A percentile compares a stretch with the other conserved stretches of the same genome.
phyloP scores from a whole-genome alignment of 2,329 filamentous ascomycete species.

The Aureobasidium sp. region DNA sequence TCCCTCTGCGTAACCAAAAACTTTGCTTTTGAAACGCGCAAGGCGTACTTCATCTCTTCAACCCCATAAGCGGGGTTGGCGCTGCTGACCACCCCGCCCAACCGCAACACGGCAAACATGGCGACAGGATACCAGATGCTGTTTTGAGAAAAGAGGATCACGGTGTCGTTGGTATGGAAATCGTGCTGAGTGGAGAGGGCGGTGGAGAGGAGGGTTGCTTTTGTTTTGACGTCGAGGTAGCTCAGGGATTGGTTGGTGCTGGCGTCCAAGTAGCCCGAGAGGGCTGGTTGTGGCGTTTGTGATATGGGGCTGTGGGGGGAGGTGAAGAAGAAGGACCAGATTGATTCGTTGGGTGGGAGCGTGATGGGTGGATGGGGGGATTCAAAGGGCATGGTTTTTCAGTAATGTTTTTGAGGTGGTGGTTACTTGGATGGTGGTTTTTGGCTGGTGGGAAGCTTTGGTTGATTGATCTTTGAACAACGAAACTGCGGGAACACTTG shows the following conservation, averaged over 20 bases:
- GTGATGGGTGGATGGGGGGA: conserved; percentile 35
- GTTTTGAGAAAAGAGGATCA: conserved; percentile 57
- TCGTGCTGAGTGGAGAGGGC: conserved; percentile 51
- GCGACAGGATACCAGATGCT: conserved; percentile 60
- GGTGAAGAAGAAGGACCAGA: conserved; percentile 58
- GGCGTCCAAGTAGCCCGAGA: conserved; percentile 53
- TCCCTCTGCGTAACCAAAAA: conserved; percentile 52
- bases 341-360: conserved; percentile 46
- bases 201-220: conserved; percentile 54
- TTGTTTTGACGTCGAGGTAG: conserved; percentile 52
- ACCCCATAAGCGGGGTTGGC: conserved; percentile 59
- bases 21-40: conserved; percentile 51
- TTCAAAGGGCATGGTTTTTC: conserved; percentile 29
- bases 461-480: too few relatives aligned
- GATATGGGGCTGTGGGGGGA: conserved; percentile 29
- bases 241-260: conserved; percentile 52
- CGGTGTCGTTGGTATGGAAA: conserved; percentile 48
- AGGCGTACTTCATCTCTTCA: conserved; percentile 61
- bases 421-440: too few relatives aligned
- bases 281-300: conserved; percentile 42
- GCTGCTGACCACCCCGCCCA: conserved; percentile 52
- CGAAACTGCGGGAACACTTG: too few relatives aligned
- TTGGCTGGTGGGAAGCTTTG: too few relatives aligned
- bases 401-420: too few relatives aligned
- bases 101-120: conserved; percentile 49